A percentile compares a stretch with the other conserved stretches of the same genome.
These are phyloP conservation scores for Aphanomyces euteiches DNA, from an alignment of 352 stramenopile species.

Conservation along the genomic window DNA sequence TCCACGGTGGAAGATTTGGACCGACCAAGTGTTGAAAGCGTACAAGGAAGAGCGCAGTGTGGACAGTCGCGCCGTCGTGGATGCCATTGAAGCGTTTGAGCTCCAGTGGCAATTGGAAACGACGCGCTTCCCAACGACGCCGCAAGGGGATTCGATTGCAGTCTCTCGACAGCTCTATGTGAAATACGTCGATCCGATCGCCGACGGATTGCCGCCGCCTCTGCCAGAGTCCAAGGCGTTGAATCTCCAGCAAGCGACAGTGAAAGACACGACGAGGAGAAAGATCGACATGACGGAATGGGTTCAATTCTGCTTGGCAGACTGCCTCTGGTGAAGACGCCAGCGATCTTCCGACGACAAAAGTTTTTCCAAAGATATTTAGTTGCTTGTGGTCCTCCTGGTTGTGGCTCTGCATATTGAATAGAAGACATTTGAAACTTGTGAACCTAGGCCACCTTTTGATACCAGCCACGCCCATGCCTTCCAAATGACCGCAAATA, in stretches of 20 bases:
- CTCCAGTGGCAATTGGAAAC: slow-evolving; percentile 65
- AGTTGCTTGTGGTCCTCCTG: too few species aligned
- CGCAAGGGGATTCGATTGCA: background rate
- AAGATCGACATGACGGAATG: too few species aligned
- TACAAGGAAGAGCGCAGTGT: slow-evolving; percentile 55
- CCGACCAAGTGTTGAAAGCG: slow-evolving; percentile 45
- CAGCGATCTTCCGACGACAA: too few species aligned
- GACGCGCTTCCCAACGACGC: background rate
- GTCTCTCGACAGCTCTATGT: slow-evolving; percentile 1
- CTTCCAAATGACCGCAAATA: too few species aligned
- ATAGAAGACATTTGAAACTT: too few species aligned
- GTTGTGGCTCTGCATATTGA: too few species aligned
- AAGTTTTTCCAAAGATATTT: too few species aligned
- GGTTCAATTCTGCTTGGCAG: background rate
- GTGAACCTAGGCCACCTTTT: too few species aligned
- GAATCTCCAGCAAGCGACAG: background rate
- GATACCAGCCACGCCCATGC: too few species aligned
- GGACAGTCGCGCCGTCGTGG: slow-evolving; percentile 42
- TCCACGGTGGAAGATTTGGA: slow-evolving; percentile 64
- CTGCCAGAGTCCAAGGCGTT: background rate
- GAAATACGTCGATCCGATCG: background rate
- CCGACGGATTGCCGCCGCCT: background rate
- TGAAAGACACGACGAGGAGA: background rate
- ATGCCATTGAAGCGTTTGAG: slow-evolving; percentile 55
- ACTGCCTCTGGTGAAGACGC: background rate